A percentile compares a stretch with the other conserved stretches of the same genome.
phyloP scores from a whole-genome alignment of 2,329 filamentous ascomycete species.

The Penicillium sp. region DNA sequence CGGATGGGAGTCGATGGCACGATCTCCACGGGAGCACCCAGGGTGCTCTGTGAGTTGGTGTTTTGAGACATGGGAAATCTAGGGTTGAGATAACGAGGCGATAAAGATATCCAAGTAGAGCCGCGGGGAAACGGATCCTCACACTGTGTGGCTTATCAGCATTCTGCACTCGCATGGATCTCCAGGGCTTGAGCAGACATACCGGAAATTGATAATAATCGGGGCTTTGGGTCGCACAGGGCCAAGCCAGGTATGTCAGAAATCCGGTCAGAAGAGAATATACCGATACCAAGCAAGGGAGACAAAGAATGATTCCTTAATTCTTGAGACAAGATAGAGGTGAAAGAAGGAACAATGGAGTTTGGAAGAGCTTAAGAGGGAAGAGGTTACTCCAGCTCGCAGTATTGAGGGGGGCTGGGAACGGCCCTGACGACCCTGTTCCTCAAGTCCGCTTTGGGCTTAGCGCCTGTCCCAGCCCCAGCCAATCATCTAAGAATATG shows the following conservation, averaged over 20 bases:
- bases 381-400: slow-evolving; percentile 16
- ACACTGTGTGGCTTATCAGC: slow-evolving; percentile 20
- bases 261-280: not conserved
- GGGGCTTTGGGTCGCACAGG: slow-evolving; percentile 3
- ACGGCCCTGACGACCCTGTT: slow-evolving; percentile 15
- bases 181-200: slow-evolving; percentile 22
- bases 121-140: slow-evolving; percentile 21
- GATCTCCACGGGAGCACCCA: slow-evolving; percentile 43
- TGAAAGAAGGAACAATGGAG: slow-evolving; percentile 10
- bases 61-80: slow-evolving; percentile 35
- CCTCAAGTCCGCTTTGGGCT: slow-evolving; percentile 9
- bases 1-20: slow-evolving; percentile 38
- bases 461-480: slow-evolving; percentile 19
- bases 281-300: not conserved
- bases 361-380: slow-evolving; percentile 21
- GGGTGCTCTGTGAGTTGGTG: slow-evolving; percentile 34
- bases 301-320: slow-evolving; percentile 2
- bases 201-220: slow-evolving; percentile 21
- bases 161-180: slow-evolving; percentile 8
- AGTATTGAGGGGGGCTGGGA: slow-evolving; percentile 25
- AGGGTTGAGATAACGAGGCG: not conserved
- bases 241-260: slow-evolving; percentile 1
- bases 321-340: slow-evolving; percentile 3
- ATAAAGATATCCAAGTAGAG: slow-evolving; percentile 13
- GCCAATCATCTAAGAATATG: slow-evolving; percentile 15